phyloP scores from a whole-genome alignment of 2,329 filamentous ascomycete species.

The Ophiognomonia clavigignenti-juglandacearum region DNA sequence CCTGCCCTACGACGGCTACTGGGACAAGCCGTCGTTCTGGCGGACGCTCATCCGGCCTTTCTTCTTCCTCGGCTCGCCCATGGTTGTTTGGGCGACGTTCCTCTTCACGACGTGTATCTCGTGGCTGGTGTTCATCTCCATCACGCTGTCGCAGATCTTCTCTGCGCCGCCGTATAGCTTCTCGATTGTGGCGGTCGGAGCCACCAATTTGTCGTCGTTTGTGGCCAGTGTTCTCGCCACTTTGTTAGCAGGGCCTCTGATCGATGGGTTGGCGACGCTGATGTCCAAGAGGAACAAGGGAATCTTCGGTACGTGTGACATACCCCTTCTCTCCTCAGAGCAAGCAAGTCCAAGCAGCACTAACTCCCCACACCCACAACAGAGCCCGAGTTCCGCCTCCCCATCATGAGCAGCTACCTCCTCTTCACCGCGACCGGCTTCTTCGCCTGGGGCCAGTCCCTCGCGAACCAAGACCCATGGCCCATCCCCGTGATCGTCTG shows the following conservation, averaged over 20 bases:
- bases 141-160: conserved; percentile 31
- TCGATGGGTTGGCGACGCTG: conserved; percentile 28
- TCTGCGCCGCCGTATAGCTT: conserved; percentile 32
- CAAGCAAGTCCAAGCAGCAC: too few species aligned
- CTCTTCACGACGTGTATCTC: conserved; percentile 33
- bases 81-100: conserved; percentile 33
- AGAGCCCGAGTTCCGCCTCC: conserved; percentile 33
- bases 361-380: conserved; percentile 41
- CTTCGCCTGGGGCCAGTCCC: conserved; percentile 27
- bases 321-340: too few species aligned
- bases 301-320: too few species aligned
- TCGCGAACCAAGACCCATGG: conserved; percentile 22
- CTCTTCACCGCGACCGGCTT: conserved; percentile 32
- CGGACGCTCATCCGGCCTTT: conserved; percentile 30
- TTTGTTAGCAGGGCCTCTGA: conserved; percentile 25
- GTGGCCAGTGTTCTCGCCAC: conserved; percentile 30
- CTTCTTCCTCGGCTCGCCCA: conserved; percentile 29
- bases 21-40: conserved; percentile 31
- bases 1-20: conserved; percentile 32
- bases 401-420: conserved; percentile 29
- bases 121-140: conserved; percentile 25
- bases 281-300: conserved; percentile 31
- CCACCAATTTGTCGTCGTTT: conserved; percentile 28
- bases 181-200: conserved; percentile 29
- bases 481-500: conserved; percentile 29